A percentile compares a stretch with the other conserved stretches of the same genome.
phyloP scores from a whole-genome alignment of 805 yeast genomes.

The Candida dendrica region DNA sequence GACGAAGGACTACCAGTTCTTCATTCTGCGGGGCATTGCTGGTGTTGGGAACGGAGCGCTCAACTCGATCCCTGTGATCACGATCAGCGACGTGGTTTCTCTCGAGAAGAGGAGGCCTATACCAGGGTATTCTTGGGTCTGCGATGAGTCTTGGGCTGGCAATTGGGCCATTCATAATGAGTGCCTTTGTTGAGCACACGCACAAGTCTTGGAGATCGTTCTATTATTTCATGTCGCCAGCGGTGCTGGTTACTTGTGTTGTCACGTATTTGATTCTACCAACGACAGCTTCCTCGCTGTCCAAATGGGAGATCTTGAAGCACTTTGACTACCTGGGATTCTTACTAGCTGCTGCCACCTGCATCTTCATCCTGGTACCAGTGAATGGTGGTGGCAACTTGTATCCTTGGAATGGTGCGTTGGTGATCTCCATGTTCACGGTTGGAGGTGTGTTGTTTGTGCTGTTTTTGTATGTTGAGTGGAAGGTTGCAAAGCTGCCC shows the following conservation, averaged over 20 bases:
- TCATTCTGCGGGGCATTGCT: conserved; percentile 43
- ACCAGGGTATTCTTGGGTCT: conserved; percentile 47
- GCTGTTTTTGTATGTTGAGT: conserved; percentile 41
- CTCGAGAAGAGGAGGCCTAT: conserved; percentile 43
- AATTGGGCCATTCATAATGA: conserved; percentile 50
- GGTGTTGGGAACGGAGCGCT: conserved; percentile 54
- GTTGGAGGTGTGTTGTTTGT: conserved; percentile 36
- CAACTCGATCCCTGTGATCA: conserved; percentile 41
- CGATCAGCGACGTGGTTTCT: conserved; percentile 46
- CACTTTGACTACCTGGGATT: conserved; percentile 53
- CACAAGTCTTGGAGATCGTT: conserved; percentile 41
- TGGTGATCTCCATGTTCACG: conserved; percentile 32
- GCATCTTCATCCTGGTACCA: conserved; percentile 44
- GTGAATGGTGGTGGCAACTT: conserved; percentile 55
- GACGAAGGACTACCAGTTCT: conserved; percentile 37
- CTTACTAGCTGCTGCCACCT: conserved; percentile 37
- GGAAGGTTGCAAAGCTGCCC: conserved; percentile 35
- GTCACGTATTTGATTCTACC: conserved; percentile 27
- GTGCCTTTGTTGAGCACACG: conserved; percentile 36
- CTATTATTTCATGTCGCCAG: conserved; percentile 41
- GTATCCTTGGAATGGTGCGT: conserved; percentile 45
- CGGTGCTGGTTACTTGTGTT: conserved; percentile 21
- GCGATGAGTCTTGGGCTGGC: conserved; percentile 45
- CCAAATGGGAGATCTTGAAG: conserved; percentile 31
- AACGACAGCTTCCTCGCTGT: conserved; percentile 23